Evolutionary conservation across 306 rosid species (phyloP), one percentile per base, ranked within the genome.

Genomic region (Inga leiocalycina): DNA sequence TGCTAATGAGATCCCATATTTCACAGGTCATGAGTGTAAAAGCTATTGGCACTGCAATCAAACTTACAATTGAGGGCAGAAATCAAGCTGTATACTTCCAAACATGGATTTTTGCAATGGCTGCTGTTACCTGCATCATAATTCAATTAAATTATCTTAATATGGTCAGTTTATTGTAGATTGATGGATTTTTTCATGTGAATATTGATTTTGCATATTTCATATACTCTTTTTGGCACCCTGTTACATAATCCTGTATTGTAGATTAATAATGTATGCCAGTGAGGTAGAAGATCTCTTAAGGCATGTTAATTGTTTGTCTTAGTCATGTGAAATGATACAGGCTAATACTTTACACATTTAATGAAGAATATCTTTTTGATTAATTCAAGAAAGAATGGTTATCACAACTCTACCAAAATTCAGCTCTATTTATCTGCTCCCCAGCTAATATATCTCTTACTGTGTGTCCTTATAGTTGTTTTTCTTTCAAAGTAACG

Each of bases 1-100:
- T 64, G 66, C 64, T 81, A 76, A 82, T 62, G 51, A 69, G 68
- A 71, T 72, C 64, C n/a, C 34, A 71, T 39, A 51, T 78, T 71
- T 81, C 74, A 81, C 90, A 93, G 98, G 98, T 93, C 83, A 92
- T 93, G 98, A 93, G 98, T 43, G 37, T 92, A 74, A 93, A 93
- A 86, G 98, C 98, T 24, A 86, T 94, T 57, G 98, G 98, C 78
- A 94, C 91, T 82, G 98, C 98, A 3, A 94, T 94, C 70, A 86
- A 92, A 78, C 98, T 94, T 83, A 89, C 98, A 57, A 4, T 94
- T 48, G 98, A 92, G 89, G 98, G 98, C 46, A 89, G 86, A 69
- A 90, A 87, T 90, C 98, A 92, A 88, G 67, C 82, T 73, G 54
- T 73, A 79, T 89, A 84, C 89, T 91, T 87, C 77, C 97, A 94